Evolutionary conservation across 495 filamentous ascomycete species (phyloP), one percentile per base, ranked within the genome.

Genomic region (Tuber calosporum): DNA sequence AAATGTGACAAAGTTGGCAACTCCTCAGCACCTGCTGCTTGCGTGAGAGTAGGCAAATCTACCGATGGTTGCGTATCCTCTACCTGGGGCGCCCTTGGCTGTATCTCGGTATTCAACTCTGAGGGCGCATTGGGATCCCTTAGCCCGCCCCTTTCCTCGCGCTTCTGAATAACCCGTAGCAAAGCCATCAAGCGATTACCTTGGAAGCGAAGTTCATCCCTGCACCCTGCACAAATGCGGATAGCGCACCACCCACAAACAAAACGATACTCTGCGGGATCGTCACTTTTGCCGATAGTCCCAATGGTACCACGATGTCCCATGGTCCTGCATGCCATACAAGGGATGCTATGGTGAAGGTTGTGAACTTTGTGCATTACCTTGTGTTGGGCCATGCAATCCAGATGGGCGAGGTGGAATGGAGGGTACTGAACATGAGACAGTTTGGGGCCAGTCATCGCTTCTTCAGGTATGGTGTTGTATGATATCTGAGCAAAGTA

Each of bases 331-430:
- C 53, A 62, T 34, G 53, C 2, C 53, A 62, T 62, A 62, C 53
- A 62, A 62, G 53, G 53, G 13, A 62, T 26, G 26, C 53, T 62
- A 26, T 62, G 53, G 53, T 62, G 53, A 5, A 62, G 26, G 26
- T 62, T 62, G 53, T 62, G 53, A 62, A 62, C 53, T 17, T 62
- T 62, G 26, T 62, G 53, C 53, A 62, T 62, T 62, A 62, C 26
- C 26, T 34, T 62, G 53, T 62, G 53, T 13, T 17, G 53, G 3
- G 30, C 7, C 26, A 62, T 62, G 53, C 53, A 62, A 34, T 34
- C 53, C 1, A 62, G 30, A 34, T 62, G 53, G 13, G 1, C 9
- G 26, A 62, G 53, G 26, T 62, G 26, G 26, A 62, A 62, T 34
- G 53, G 53, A 34, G 26, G 53, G 13, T 62, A 62, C 53, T 15